Base-by-base conservation (phyloP, 73 alveolate genomes). In the Paramecium octaurelia region DNA sequence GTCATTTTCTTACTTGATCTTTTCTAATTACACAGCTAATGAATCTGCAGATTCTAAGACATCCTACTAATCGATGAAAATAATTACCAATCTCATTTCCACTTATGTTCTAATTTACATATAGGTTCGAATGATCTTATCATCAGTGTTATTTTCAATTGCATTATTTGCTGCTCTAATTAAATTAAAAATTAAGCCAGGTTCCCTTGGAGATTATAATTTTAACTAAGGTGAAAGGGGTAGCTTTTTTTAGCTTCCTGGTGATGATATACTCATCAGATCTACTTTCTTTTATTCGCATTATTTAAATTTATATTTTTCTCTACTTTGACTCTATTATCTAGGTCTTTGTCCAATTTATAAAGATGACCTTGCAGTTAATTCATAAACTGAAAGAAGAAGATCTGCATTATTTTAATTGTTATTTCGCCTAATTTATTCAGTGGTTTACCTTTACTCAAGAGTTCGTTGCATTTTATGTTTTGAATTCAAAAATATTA, bases 131-230 rank as follows among this genome's bases (percentile, higher is more conserved):
- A 77, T 77, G 2, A 77, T 10, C 54, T 40, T 40, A 12, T 77
- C 90, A 77, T 77, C 90, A 14, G 90, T 77, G 36, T 77, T 77
- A 46, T 77, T 77, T 77, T 77, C 90, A 1, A 77, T 77, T 23
- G 90, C 90, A 77, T 77, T 40, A 77, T 77, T 77, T 6, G 90
- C 90, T 40, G 73, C 69, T 21, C 71, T 36, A 10, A 77, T 77
- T 20, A 77, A 77, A 29, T 40, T 40, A 9, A 40, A 77, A 12
- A 46, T 29, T 21, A 77, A 24, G 36, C 69, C 69, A 23, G 71
- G 46, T 40, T 77, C 90, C 8, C 90, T 38, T 6, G 90, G 90
- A 18, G 90, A 77, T 77, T 31, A 60, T 34, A 77, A 21, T 77
- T 77, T 77, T 16, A 77, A 20, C 43, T 43, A 43, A 24, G 90